Evolutionary conservation across 2,329 filamentous ascomycete species (phyloP), one percentile per base, ranked within the genome.

Genomic region (Leptographium wingfieldii): DNA sequence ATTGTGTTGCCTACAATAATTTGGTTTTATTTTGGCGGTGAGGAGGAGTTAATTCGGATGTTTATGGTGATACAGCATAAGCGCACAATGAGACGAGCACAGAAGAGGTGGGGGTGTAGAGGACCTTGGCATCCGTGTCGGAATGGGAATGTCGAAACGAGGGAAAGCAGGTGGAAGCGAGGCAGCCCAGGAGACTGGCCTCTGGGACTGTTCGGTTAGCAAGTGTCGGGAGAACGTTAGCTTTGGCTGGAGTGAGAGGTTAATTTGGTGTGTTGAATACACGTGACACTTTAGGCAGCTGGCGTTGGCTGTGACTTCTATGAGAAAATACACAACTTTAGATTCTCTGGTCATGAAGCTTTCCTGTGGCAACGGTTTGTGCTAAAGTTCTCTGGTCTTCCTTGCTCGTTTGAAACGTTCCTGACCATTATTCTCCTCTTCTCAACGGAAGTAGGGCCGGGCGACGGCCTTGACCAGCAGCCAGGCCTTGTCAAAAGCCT

Each of bases 401-500:
- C 22, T 22, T 22, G 22, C 22, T 22, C 22, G 22, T 22, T 22
- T 22, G 22, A 22, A 22, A 22, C 22, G 22, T 22, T 22, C 22
- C 22, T 22, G 22, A 22, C 22, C 22, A 22, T 22, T 22, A 31
- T 31, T 7, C 46, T 49, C 51, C 12, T 31, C 51, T 31, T 14
- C 29, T 35, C 27, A 58, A 22, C 51, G 49, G 35, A 63, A 67
- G 57, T 66, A 67, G 19, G 58, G 46, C 53, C 55, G 53, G 49
- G 58, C 56, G 2, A 58, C 57, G 3, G 60, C 57, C 73, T 90
- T 90, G 14, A 80, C 76, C 22, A 85, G 74, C 66, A 77, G 64
- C 90, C 90, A 95, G 5, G 87, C 89, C 69, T 87, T 75, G 66
- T 95, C 88, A 63, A 95, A 74, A 11, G 79, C 65, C 22, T 67